Conservation (phyloP, 352 stramenopile genomes). For the Lagenidium sp. region DNA sequence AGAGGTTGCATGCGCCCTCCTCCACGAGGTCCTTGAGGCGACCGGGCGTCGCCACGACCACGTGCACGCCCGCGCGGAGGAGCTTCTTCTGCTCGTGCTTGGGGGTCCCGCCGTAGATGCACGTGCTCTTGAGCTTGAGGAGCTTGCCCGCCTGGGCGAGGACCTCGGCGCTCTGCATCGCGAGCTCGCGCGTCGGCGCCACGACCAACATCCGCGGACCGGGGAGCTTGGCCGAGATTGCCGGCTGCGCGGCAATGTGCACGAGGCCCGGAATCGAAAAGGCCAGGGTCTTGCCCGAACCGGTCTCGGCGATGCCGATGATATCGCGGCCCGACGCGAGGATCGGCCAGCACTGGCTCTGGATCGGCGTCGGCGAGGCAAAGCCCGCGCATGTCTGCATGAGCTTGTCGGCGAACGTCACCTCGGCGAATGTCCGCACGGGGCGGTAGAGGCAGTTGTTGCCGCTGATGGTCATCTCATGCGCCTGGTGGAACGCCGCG, state of each 20-base stretch:
- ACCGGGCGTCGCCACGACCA: conserved; percentile 95
- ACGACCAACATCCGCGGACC: conserved; percentile 91
- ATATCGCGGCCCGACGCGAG: conserved; percentile 81
- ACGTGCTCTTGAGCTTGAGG: conserved; percentile 79
- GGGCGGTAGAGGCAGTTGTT: conserved; percentile 86
- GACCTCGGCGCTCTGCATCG: conserved; percentile 91
- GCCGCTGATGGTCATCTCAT: conserved; percentile 81
- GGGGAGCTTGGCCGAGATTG: conserved; percentile 41
- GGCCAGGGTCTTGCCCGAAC: conserved; percentile 95
- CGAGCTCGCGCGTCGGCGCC: conserved; percentile 91
- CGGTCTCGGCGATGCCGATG: conserved; percentile 90
- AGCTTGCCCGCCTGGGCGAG: conserved; percentile 89
- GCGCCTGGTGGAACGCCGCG: conserved; percentile 76
- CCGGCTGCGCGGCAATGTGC: conserved; percentile 63
- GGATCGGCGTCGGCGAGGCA: conserved; percentile 93
- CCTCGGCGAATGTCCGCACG: conserved; percentile 59
- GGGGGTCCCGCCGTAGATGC: conserved; percentile 94
- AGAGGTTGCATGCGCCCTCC: conserved; percentile 77
- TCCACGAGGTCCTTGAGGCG: conserved; percentile 90
- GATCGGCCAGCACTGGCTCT: conserved; percentile 96
- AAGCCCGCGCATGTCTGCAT: conserved; percentile 88
- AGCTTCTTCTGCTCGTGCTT: conserved; percentile 90
- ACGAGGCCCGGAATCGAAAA: conserved; percentile 92
- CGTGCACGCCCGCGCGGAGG: conserved; percentile 83
- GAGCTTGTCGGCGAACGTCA: conserved; percentile 77